Evolutionary conservation across 2,329 filamentous ascomycete genomes (phyloP).

Genomic region (Claviceps sorghi): DNA sequence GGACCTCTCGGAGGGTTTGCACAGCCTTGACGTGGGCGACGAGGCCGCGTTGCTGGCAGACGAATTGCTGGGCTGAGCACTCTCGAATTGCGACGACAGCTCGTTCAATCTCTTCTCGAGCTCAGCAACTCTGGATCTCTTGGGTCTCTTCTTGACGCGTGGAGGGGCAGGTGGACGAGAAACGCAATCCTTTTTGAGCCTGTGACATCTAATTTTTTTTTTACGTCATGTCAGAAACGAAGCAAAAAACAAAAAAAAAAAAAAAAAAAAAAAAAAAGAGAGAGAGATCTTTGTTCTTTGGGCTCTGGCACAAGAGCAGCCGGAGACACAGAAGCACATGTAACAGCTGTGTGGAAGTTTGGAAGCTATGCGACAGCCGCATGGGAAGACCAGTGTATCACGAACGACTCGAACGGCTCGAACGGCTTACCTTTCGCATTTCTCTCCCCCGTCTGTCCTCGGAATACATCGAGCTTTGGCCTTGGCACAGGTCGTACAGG

Average conservation of each 20-base stretch:
- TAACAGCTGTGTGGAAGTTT: no score
- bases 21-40: conserved; percentile 2
- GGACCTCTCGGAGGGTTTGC: conserved; percentile 7
- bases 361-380: neutral
- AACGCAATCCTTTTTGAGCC: conserved; percentile 31
- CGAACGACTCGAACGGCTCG: neutral
- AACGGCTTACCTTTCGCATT: conserved; percentile 31
- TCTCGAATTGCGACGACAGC: conserved; percentile 30
- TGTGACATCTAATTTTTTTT: conserved; percentile 26
- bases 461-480: conserved; percentile 37
- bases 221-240: neutral
- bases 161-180: conserved; percentile 33
- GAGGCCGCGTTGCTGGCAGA: conserved; percentile 3
- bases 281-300: no score
- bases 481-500: conserved; percentile 35
- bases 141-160: conserved; percentile 30
- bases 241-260: no score
- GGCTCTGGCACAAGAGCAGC: neutral
- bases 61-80: conserved; percentile 7
- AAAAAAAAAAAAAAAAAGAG: neutral
- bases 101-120: conserved; percentile 35
- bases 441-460: conserved; percentile 22
- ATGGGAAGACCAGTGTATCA: neutral
- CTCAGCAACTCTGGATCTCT: conserved; percentile 34
- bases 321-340: neutral